These are phyloP conservation scores for Zea mays DNA, from an alignment of 176 grass and related monocot genomes.

Conservation along the genomic window DNA sequence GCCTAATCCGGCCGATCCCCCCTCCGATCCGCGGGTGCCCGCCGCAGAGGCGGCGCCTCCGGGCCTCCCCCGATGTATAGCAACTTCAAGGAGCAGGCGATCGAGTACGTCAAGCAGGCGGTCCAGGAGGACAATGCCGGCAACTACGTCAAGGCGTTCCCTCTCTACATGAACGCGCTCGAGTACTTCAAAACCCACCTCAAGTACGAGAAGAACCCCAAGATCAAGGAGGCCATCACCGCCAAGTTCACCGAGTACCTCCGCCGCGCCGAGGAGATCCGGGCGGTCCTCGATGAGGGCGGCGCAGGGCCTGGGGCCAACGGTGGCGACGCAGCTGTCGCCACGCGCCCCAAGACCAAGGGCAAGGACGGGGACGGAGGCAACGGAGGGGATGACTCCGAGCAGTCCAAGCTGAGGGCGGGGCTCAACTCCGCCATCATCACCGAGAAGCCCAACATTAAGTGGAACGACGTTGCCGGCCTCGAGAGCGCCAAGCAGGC, in stretches of 20 bases:
- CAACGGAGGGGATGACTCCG: constrained; percentile 73
- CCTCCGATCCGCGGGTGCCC: constrained; percentile 27
- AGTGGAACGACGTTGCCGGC: constrained; percentile 98
- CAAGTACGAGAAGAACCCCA: constrained; percentile 99
- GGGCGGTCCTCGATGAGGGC: constrained; percentile 84
- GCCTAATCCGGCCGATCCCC: constrained; percentile 17
- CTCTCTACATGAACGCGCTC: constrained; percentile 97
- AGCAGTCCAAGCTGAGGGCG: constrained; percentile 83
- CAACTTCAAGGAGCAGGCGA: constrained; percentile 99
- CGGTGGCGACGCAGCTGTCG: constrained; percentile 72
- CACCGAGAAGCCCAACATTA: constrained; percentile 93
- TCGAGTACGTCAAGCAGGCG: constrained; percentile 96
- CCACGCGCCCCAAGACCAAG: constrained; percentile 88
- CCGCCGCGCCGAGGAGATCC: constrained; percentile 98
- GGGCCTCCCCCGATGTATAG: constrained; percentile 66
- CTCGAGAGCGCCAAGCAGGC: constrained; percentile 96
- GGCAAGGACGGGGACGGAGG: constrained; percentile 80
- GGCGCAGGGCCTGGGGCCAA: constrained; percentile 53
- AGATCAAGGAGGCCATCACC: constrained; percentile 96
- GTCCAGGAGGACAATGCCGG: constrained; percentile 98
- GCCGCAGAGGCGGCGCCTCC: constrained; percentile 43
- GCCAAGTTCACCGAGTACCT: constrained; percentile 99
- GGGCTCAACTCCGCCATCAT: constrained; percentile 92
- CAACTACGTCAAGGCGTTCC: constrained; percentile 97
- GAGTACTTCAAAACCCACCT: constrained; percentile 99